Conservation (phyloP, 768 basidiomycete genomes). For the Aureoboletus auriporus region DNA sequence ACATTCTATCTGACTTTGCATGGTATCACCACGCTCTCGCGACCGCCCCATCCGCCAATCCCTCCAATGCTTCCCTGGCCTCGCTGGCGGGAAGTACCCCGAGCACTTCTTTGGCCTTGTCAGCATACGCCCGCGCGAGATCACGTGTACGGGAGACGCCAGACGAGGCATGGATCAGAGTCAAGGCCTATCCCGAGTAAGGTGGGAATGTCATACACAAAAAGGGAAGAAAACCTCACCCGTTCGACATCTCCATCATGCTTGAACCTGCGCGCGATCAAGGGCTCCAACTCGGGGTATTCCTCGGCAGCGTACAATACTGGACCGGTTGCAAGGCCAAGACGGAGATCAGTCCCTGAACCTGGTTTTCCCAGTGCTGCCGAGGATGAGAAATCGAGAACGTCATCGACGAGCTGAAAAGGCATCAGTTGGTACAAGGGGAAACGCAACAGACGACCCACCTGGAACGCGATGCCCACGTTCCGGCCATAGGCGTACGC, state of each 20-base stretch:
- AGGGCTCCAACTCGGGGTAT: conserved; percentile 65
- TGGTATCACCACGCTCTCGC: conserved; percentile 46
- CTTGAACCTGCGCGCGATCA: conserved; percentile 78
- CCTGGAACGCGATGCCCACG: conserved; percentile 95
- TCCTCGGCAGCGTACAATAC: conserved; percentile 85
- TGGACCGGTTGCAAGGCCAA: conserved; percentile 85
- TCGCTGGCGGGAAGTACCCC: conserved; percentile 75
- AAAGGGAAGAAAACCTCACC: conserved; percentile 38
- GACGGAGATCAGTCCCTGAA: conserved; percentile 69
- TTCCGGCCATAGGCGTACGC: conserved; percentile 91
- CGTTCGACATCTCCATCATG: conserved; percentile 75
- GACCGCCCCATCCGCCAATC: conserved; percentile 64
- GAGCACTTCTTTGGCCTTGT: conserved; percentile 70
- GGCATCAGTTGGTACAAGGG: not conserved
- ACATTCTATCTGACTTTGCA: not conserved
- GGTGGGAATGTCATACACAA: not conserved
- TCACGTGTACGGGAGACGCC: conserved; percentile 76
- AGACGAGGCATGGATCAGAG: conserved; percentile 55
- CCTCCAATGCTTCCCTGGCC: conserved; percentile 70
- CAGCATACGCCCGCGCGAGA: conserved; percentile 72
- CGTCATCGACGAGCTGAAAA: conserved; percentile 86
- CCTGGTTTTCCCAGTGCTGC: conserved; percentile 85
- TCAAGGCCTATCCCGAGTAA: conserved; percentile 47
- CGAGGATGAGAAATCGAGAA: conserved; percentile 87
- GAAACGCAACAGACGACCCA: conserved; percentile 28